A percentile compares a stretch with the other conserved stretches of the same genome.
Evolutionary conservation across 768 basidiomycete species (phyloP).

Genomic region (Lyophyllum atratum): DNA sequence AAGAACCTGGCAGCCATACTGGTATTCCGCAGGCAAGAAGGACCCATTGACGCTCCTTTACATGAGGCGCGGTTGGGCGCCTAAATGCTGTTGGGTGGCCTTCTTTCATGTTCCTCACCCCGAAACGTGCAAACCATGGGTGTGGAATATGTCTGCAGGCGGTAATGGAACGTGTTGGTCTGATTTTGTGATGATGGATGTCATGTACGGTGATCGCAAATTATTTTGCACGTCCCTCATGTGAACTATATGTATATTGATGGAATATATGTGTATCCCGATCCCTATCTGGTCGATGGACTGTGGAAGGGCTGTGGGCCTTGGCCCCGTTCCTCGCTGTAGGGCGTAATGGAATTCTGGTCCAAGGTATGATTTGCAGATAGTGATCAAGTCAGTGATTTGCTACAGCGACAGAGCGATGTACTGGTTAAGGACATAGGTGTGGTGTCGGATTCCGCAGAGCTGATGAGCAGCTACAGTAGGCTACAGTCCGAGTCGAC

Average conservation of each 20-base stretch:
- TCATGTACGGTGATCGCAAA: background rate
- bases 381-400: too few relatives aligned
- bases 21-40: background rate
- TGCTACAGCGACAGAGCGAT: too few relatives aligned
- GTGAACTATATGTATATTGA: background rate
- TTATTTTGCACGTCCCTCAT: background rate
- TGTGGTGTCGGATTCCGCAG: too few relatives aligned
- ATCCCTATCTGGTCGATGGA: background rate
- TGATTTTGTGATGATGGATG: background rate
- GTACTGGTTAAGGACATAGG: too few relatives aligned
- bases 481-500: background rate
- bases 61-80: background rate
- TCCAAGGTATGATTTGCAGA: too few relatives aligned
- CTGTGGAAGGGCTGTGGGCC: too few relatives aligned
- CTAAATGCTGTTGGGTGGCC: constrained; percentile 2
- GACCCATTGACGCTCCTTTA: background rate
- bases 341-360: too few relatives aligned
- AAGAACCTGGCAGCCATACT: constrained; percentile 9
- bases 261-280: background rate
- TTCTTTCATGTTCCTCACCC: constrained; percentile 11
- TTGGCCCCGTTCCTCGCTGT: too few relatives aligned
- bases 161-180: background rate
- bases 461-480: background rate
- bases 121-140: background rate
- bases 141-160: background rate